A percentile compares a stretch with the other conserved stretches of the same genome.
These are phyloP conservation scores for Boletus vinaceobasis DNA, from an alignment of 768 basidiomycete genomes.

Conservation along the genomic window DNA sequence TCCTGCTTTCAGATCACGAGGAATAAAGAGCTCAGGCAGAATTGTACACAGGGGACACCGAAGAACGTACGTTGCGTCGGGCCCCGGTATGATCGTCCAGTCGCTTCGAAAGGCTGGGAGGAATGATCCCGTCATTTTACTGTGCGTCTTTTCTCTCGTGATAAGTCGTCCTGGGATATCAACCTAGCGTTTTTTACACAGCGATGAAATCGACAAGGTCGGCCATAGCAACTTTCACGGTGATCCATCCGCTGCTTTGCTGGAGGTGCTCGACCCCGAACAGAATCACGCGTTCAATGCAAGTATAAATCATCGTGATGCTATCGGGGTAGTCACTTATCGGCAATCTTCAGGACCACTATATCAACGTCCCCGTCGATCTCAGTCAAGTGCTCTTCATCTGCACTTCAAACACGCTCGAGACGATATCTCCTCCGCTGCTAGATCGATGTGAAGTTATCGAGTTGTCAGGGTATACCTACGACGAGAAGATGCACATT, in stretches of 20 bases:
- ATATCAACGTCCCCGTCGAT: constrained; percentile 85
- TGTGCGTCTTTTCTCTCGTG: constrained; percentile 35
- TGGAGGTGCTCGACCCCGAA: constrained; percentile 93
- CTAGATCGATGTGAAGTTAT: constrained; percentile 89
- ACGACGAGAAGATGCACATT: constrained; percentile 90
- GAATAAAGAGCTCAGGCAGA: constrained; percentile 1
- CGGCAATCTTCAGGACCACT: constrained; percentile 67
- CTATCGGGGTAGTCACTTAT: not conserved
- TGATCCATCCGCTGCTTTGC: constrained; percentile 83
- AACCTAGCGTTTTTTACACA: constrained; percentile 9
- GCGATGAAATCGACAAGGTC: constrained; percentile 91
- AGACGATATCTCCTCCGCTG: constrained; percentile 84
- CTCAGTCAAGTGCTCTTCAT: constrained; percentile 88
- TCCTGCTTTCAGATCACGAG: constrained; percentile 5
- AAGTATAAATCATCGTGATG: constrained; percentile 16
- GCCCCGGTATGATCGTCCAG: constrained; percentile 82
- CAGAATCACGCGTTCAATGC: constrained; percentile 84
- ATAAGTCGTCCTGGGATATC: not conserved
- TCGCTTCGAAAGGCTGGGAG: constrained; percentile 82
- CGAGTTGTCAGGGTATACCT: constrained; percentile 80
- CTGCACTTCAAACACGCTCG: constrained; percentile 87
- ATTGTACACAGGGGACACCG: constrained; percentile 46
- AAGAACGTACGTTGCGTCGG: constrained; percentile 90
- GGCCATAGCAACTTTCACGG: constrained; percentile 87
- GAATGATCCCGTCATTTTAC: constrained; percentile 73